Evolutionary conservation across 2,329 filamentous ascomycete genomes (phyloP), one percentile per base, ranked within the genome.

Genomic region (Penicillium polonicum): DNA sequence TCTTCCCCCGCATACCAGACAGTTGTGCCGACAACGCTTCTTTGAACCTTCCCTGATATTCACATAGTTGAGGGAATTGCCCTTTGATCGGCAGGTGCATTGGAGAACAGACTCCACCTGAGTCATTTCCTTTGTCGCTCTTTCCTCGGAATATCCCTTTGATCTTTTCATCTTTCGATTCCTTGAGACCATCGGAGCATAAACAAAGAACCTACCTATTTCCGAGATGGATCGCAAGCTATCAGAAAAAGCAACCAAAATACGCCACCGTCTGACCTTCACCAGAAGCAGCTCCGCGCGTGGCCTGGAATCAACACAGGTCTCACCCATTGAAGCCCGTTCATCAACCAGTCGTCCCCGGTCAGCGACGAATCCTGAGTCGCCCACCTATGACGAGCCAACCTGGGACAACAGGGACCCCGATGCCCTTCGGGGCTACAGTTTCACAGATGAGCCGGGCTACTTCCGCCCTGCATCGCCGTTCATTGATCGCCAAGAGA

Each of bases 371-470:
- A 61, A 49, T 23, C 58, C 64, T 23, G 49, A 49, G 33, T 64
- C 53, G 41, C 57, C 44, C 29, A 62, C 41, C 27, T 27, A 51
- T 10, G 44, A 41, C 17, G 49, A 42, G 31, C 31, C 36, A 23
- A 41, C 43, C 19, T 53, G 41, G 46, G 31, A 61, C 44, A 58
- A 29, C 43, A 59, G 60, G 8, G 58, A 69, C 36, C 51, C 55
- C 25, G 55, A 69, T 35, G 42, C 53, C 33, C 64, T 57, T 13
- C 64, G 67, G 19, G 62, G 65, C 42, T 75, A 73, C 58, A 68
- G 73, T 42, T 73, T 76, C 53, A 66, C 67, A 15, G 74, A 76
- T 45, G 72, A 73, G 7, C 64, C 70, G 1, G 67, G 66, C 25
- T 65, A 69, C 52, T 71, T 68, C 49, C 63, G 67, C 27, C 70